Base-by-base conservation (phyloP, 768 basidiomycete species). In the Candolleomyces eurysporus region DNA sequence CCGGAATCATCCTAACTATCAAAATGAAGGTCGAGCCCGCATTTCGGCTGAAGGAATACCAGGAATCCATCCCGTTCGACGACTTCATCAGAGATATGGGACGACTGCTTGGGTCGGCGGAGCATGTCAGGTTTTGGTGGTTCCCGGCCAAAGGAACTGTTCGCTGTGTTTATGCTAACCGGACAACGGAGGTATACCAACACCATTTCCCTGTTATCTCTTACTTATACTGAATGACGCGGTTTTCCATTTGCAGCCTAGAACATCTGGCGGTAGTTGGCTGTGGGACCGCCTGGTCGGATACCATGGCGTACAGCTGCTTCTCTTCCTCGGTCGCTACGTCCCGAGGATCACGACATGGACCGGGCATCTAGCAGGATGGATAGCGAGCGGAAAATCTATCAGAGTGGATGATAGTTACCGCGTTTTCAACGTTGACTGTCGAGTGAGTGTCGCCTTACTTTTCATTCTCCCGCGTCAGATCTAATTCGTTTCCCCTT, bases 81-180 rank as follows among this genome's bases (percentile, higher is more conserved):
- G 77, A 85, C n/a, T 83, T 85, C 64, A 68, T 92, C 58, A 66
- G 73, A 31, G 74, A 79, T 57, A 68, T 93, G n/a, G 84, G 90
- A 60, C 61, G 71, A 3, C 70, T 91, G 54, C 84, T 80, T 31
- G 68, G 66, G 54, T 78, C 86, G n/a, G 87, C 91, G 2, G 85
- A 99, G 73, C 94, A 97, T 71, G 91, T 92, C n/a, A 82, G 94
- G 17, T 81, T 94, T 17, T 97, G 93, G 92, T 99, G 96, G 96
- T 96, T 88, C 75, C 94, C 96, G 2, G 87, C 90, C 53, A 82
- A 86, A 14, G 88, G 88, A 61, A 75, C 75, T 39, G 80, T 96
- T 53, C 84, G 92, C 43, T 83, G 91, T 55, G 90, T 88, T 68
- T 78, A 86, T 64, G 82, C 89, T 36, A 83, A 92, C 75, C 83